Evolutionary conservation across 352 stramenopile genomes (phyloP).

Genomic region (Phytophthora sojae): DNA sequence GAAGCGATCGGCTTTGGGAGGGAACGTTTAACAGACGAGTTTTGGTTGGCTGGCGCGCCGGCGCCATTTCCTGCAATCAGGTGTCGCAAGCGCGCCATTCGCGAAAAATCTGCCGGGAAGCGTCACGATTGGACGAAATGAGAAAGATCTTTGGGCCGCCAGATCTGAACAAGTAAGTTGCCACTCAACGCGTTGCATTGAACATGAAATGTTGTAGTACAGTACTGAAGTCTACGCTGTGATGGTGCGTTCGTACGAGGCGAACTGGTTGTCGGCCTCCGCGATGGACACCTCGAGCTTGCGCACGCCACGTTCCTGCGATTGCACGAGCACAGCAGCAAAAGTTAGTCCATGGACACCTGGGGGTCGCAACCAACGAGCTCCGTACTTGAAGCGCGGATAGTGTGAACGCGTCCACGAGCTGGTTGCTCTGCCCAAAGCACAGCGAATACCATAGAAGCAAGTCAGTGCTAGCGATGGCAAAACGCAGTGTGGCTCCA

Average conservation of each 20-base stretch:
- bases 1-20: constrained; percentile 42
- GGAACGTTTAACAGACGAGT: constrained; percentile 14
- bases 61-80: constrained; percentile 35
- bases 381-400: constrained; percentile 65
- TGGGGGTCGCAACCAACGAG: neutral
- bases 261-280: constrained; percentile 92
- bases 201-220: no score
- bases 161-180: no score
- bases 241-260: constrained; percentile 81
- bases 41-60: constrained; percentile 40
- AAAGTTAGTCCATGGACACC: neutral
- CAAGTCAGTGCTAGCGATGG: neutral
- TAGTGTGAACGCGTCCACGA: constrained; percentile 87
- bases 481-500: constrained; percentile 1
- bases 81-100: constrained; percentile 17
- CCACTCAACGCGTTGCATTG: constrained; percentile 25
- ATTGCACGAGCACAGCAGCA: neutral
- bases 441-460: neutral
- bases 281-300: constrained; percentile 96
- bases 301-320: constrained; percentile 71
- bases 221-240: constrained; percentile 38
- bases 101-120: constrained; percentile 8
- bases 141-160: constrained; percentile 9
- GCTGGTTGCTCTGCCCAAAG: constrained; percentile 76
- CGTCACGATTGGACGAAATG: constrained; percentile 27